These are phyloP conservation scores for Ogataea siamensis DNA, from an alignment of 805 yeast genomes.

Conservation along the genomic window DNA sequence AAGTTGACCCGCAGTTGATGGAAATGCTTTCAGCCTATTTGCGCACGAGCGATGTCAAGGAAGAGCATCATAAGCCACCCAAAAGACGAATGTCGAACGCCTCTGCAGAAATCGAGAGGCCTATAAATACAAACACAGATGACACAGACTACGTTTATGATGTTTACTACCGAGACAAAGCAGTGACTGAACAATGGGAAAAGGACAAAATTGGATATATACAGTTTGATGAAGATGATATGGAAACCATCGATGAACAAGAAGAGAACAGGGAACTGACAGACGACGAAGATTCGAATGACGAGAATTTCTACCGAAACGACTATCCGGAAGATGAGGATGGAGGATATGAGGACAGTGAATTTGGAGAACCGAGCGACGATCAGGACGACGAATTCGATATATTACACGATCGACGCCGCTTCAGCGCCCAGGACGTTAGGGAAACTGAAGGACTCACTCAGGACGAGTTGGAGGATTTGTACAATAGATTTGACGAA, in stretches of 20 bases:
- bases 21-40: conserved; percentile 71
- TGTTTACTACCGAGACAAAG: conserved; percentile 69
- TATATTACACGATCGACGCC: conserved; percentile 32
- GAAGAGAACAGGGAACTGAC: conserved; percentile 37
- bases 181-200: conserved; percentile 41
- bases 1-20: conserved; percentile 60
- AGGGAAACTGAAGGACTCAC: conserved; percentile 31
- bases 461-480: conserved; percentile 33
- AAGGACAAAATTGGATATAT: conserved; percentile 48
- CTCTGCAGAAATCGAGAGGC: conserved; percentile 18
- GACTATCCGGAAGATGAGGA: conserved; percentile 96
- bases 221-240: conserved; percentile 52
- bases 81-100: conserved; percentile 31
- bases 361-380: conserved; percentile 34
- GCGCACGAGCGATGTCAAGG: conserved; percentile 34
- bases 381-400: conserved; percentile 39
- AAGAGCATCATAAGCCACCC: conserved; percentile 24
- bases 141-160: conserved; percentile 82
- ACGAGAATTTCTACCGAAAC: conserved; percentile 87
- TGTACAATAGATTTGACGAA: conserved; percentile 27
- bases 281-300: conserved; percentile 84
- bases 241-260: conserved; percentile 37
- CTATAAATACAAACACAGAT: conserved; percentile 10
- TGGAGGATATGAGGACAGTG: conserved; percentile 43
- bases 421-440: conserved; percentile 31